phyloP scores from a whole-genome alignment of 2,329 filamentous ascomycete genomes.

The Fusarium stilboides region DNA sequence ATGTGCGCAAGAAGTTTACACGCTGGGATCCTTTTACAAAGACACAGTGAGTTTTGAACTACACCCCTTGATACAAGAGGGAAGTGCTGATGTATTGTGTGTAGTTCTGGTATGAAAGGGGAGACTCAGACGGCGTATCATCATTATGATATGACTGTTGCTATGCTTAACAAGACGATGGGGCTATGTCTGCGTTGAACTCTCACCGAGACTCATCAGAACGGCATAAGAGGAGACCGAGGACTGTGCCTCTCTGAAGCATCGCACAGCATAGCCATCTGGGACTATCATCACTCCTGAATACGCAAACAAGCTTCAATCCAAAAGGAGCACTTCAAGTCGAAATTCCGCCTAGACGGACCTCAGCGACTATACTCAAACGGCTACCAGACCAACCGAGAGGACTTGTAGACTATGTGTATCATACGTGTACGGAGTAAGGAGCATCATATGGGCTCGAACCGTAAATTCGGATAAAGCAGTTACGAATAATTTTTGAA shows the following conservation, averaged over 20 bases:
- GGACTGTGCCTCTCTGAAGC: neutral
- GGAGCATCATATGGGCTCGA: neutral
- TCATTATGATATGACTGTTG: slow-evolving; percentile 78
- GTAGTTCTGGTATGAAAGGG: slow-evolving; percentile 39
- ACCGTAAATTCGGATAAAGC: neutral
- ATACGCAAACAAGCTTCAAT: too few species aligned
- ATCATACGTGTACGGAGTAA: slow-evolving; percentile 13
- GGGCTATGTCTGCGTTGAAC: slow-evolving; percentile 70
- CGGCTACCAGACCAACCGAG: neutral
- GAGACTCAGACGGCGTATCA: slow-evolving; percentile 60
- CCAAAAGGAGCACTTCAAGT: neutral
- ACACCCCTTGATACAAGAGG: neutral
- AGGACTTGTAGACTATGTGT: slow-evolving; percentile 23
- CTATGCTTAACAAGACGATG: slow-evolving; percentile 83
- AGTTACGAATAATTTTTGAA: slow-evolving; percentile 24
- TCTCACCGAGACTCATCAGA: neutral
- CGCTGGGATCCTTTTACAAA: slow-evolving; percentile 35
- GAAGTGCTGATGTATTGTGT: slow-evolving; percentile 13
- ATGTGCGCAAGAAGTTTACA: slow-evolving; percentile 20
- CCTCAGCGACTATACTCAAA: neutral
- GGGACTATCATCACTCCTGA: neutral
- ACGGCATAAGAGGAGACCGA: too few species aligned
- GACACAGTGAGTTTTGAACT: slow-evolving; percentile 46
- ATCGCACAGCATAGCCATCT: neutral
- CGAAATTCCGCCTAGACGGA: neutral